phyloP scores from a whole-genome alignment of 371 early-diverging fungal genomes.

The Batkoa obscura region DNA sequence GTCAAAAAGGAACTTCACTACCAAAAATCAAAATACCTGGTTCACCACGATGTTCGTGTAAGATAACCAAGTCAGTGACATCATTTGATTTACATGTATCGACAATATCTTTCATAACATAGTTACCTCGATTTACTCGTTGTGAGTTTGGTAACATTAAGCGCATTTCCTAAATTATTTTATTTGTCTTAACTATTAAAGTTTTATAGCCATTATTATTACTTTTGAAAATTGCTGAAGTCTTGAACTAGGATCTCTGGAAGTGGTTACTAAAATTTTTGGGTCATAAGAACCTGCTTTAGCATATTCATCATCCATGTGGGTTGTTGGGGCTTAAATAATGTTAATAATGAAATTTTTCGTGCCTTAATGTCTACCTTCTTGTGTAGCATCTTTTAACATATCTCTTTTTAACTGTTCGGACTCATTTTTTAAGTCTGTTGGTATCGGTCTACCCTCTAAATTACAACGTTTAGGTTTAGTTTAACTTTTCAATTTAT shows the following conservation, averaged over 20 bases:
- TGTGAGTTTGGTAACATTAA: slow-evolving; percentile 93
- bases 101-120: slow-evolving; percentile 88
- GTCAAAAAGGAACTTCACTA: neutral
- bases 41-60: slow-evolving; percentile 95
- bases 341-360: neutral
- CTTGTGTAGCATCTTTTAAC: slow-evolving; percentile 1
- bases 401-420: neutral
- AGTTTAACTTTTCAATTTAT: neutral
- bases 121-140: slow-evolving; percentile 93
- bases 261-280: slow-evolving; percentile 94
- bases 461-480: neutral
- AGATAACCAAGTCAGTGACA: slow-evolving; percentile 88
- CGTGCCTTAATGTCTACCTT: neutral
- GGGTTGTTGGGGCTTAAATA: slow-evolving; percentile 38
- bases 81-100: slow-evolving; percentile 88
- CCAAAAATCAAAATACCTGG: slow-evolving; percentile 36
- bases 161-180: slow-evolving; percentile 56
- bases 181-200: neutral
- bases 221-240: slow-evolving; percentile 90
- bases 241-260: slow-evolving; percentile 86
- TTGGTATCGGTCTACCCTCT: slow-evolving; percentile 3
- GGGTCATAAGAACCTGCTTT: slow-evolving; percentile 84
- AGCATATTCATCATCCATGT: slow-evolving; percentile 94
- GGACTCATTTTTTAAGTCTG: neutral
- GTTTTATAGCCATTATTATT: neutral